Evolutionary conservation across 208 protist species (phyloP), one percentile per base, ranked within the genome.

Genomic region (Willaertia magna): DNA sequence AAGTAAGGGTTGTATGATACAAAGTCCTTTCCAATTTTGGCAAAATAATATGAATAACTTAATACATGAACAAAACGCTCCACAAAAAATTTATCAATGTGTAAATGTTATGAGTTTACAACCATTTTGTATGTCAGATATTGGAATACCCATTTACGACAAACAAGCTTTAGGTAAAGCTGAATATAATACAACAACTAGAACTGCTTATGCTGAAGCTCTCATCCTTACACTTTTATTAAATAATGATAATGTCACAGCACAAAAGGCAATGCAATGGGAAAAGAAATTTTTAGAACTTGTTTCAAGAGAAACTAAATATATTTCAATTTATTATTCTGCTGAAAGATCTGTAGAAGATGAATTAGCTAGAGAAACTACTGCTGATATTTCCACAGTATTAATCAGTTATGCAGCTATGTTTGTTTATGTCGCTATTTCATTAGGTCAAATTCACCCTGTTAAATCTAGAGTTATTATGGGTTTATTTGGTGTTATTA

Each of bases 381-480:
- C 40, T 22, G 81, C 83, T 2, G 91, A 93, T 67, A 88, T 93
- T 40, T 34, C 46, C 59, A 93, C 89, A 2, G 83, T 92, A 48
- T 2, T 85, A 0, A 86, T 92, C 22, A 88, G 81, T 40, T 92
- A 92, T 85, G n/a, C 76, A 18, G 85, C 87, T 4, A 92, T 93
- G 91, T 91, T 93, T 40, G 4, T 93, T 6, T 93, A 93, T 52
- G 87, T 93, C 4, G 86, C 90, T 2, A 18, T 94, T 22, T 67
- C 90, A 30, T 79, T 93, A 1, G 91, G 91, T 30, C 43, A 84
- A 0, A 85, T 90, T 47, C 79, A 87, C 12, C 75, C 84, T 52
- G n/a, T 91, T 7, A 86, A 86, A 22, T 75, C 75, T 12, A 90
- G 85, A 87, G 61, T 89, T 11, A 1, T 55, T 14, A 52, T 92